Evolutionary conservation across 2,329 filamentous ascomycete genomes (phyloP), one percentile per base, ranked within the genome.

Genomic region (Dendrostoma leiphaemia): DNA sequence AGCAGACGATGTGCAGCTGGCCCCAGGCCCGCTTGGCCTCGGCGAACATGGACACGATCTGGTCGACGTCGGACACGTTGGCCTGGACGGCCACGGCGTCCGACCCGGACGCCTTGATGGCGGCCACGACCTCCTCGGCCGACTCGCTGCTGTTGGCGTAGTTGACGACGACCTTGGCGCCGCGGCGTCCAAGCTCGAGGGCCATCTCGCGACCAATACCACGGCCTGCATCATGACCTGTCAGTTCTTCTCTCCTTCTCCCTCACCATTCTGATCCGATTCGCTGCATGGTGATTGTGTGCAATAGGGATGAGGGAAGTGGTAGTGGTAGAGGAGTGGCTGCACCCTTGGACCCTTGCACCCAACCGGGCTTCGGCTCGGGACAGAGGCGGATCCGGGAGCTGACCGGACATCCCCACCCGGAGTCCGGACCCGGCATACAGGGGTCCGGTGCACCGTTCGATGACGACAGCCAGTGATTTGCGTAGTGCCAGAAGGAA

Each of bases 131-230:
- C 64, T 84, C 78, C 60, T 88, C 79, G 51, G 87, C 87, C 19
- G 84, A 80, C 48, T 81, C 76, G 56, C 76, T 71, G 66, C 81
- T 83, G 74, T 87, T 85, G 63, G 84, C 82, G 71, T 86, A 86
- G 79, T 85, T 86, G 67, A 86, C 80, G 57, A 83, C 78, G 49
- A 86, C 82, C 69, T 84, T 84, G 63, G 84, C 85, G 49, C 85
- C 85, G 56, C 83, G 82, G 58, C 78, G 76, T 56, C 80, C 85
- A 53, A 88, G 81, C 71, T 87, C 83, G 51, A 81, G 74, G 50
- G 84, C 85, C 76, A 88, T 87, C 62, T 82, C 81, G 50, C 80
- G 78, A 56, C 85, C 85, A 60, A 88, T 87, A 61, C 84, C 85
- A 68, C 84, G 82, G 63, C 82, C 77, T 82, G 54, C 13, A 21